Evolutionary conservation across 192 early-diverging fungal species (phyloP).

Genomic region (Podila epicladia): DNA sequence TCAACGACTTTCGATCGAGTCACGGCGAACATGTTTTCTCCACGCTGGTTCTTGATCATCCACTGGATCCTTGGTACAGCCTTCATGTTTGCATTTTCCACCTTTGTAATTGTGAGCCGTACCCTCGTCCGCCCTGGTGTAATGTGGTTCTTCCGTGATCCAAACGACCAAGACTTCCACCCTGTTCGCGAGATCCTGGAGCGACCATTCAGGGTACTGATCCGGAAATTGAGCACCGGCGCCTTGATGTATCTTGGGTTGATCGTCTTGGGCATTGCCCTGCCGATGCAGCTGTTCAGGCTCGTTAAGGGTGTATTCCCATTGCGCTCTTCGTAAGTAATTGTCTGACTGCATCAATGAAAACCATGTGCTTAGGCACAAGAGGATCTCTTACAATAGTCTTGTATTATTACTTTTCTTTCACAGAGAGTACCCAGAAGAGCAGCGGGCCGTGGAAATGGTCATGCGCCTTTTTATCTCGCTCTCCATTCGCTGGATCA

Average conservation of each 20-base stretch:
- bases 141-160: conserved; percentile 98
- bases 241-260: conserved; percentile 85
- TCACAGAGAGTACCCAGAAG: neutral
- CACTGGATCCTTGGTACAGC: conserved; percentile 94
- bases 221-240: conserved; percentile 84
- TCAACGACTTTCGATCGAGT: conserved; percentile 64
- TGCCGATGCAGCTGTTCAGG: conserved; percentile 53
- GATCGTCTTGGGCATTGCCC: conserved; percentile 75
- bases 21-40: conserved; percentile 63
- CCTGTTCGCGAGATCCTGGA: conserved; percentile 94
- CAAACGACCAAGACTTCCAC: conserved; percentile 93
- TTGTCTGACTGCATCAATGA: neutral
- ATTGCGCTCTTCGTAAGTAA: conserved; percentile 34
- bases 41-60: conserved; percentile 71
- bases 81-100: conserved; percentile 95
- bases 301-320: conserved; percentile 60
- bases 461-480: conserved; percentile 76
- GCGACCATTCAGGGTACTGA: conserved; percentile 74
- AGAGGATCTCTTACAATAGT: conserved; percentile 24
- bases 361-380: no score
- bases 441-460: no score
- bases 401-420: neutral
- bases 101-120: conserved; percentile 83
- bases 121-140: conserved; percentile 91
- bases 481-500: conserved; percentile 62